Evolutionary conservation across 345 rosid species (phyloP).

Genomic region (Microcos paniculata): DNA sequence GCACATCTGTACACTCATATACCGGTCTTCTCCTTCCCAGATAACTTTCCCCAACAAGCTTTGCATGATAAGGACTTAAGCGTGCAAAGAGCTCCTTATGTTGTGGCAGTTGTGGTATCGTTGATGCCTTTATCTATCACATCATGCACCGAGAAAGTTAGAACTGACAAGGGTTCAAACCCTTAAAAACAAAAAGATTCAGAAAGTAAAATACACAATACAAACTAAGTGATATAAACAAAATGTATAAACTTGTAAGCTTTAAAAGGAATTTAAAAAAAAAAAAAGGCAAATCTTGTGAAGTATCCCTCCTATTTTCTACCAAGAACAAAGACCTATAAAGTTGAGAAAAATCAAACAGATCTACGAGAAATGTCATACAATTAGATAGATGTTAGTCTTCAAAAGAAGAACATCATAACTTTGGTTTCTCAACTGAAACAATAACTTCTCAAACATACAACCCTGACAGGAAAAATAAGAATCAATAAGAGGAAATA

Average conservation of each 20-base stretch:
- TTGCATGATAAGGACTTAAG: constrained; percentile 72
- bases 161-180: neutral
- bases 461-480: neutral
- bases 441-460: neutral
- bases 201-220: neutral
- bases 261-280: neutral
- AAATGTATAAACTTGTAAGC: neutral
- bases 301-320: neutral
- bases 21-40: constrained; percentile 84
- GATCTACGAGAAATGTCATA: neutral
- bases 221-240: neutral
- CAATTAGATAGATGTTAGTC: neutral
- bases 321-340: neutral
- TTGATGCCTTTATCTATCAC: constrained; percentile 65
- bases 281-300: neutral
- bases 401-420: neutral
- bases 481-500: neutral
- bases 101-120: constrained; percentile 80
- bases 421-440: neutral
- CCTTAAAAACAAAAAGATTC: neutral
- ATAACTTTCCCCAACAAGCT: constrained; percentile 92
- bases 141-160: constrained; percentile 10
- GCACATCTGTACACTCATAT: constrained; percentile 80
- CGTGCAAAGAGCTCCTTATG: constrained; percentile 67
- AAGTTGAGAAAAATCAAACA: constrained; percentile 9